Conservation (phyloP, 1,284 basidiomycete genomes). For the Malassezia obtusa region DNA sequence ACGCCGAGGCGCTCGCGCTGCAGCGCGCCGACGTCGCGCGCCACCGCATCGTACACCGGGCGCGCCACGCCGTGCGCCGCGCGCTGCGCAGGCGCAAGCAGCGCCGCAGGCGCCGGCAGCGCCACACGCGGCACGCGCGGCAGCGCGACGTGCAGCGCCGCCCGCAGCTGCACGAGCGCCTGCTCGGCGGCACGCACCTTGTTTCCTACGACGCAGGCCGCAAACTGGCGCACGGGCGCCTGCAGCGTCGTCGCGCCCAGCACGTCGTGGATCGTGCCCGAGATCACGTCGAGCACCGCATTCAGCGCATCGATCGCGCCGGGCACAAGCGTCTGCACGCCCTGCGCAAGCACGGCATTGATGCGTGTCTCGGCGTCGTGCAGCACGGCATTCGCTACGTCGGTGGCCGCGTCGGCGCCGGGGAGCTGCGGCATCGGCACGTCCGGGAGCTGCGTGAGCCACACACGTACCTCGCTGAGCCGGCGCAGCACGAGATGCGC, state of each 20-base stretch:
- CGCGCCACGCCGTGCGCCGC: neutral
- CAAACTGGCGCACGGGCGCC: constrained; percentile 7
- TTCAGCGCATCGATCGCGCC: constrained; percentile 6
- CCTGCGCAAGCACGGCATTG: neutral
- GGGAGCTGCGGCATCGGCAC: neutral
- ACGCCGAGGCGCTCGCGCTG: neutral
- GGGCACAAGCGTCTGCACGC: neutral
- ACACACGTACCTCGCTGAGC: neutral
- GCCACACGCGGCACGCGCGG: neutral
- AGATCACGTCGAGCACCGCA: neutral
- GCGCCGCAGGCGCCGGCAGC: neutral
- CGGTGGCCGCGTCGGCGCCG: neutral
- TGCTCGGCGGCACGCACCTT: constrained; percentile 5
- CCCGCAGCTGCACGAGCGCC: neutral
- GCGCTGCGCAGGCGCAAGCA: no score
- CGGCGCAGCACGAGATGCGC: neutral
- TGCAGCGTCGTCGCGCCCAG: constrained; percentile 8
- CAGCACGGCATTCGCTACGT: neutral
- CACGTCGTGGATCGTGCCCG: constrained; percentile 7
- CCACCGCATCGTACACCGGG: neutral
- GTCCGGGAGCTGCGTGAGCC: neutral
- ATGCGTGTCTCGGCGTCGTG: neutral
- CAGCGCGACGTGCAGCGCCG: neutral
- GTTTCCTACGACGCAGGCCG: constrained; percentile 11
- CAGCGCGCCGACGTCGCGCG: neutral